Evolutionary conservation across 352 stramenopile species (phyloP).

Genomic region (Pythium scleroteichum): DNA sequence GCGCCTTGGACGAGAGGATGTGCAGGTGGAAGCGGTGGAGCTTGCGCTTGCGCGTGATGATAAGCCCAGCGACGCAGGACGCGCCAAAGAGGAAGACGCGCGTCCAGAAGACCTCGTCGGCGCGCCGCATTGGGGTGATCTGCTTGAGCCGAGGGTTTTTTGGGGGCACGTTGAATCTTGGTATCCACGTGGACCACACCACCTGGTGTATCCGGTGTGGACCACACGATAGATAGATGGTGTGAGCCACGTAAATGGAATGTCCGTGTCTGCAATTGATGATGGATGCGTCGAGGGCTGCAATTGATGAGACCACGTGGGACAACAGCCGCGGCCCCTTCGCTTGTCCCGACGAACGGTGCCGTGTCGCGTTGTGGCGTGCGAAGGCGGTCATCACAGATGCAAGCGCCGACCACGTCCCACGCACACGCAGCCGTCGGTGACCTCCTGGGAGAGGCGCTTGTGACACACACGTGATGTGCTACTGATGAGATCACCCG

Average conservation of each 20-base stretch:
- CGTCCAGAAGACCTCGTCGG: conserved; percentile 60
- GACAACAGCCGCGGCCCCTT: background rate
- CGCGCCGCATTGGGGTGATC: conserved; percentile 15
- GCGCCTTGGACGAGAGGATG: conserved; percentile 64
- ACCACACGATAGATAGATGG: background rate
- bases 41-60: conserved; percentile 69
- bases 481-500: too few species aligned
- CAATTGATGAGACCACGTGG: conserved; percentile 3
- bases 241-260: background rate
- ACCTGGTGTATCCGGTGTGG: background rate
- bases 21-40: conserved; percentile 69
- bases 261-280: background rate
- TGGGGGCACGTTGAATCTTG: background rate
- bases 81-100: conserved; percentile 72
- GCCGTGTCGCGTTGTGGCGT: conserved; percentile 3
- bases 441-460: too few species aligned
- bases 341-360: background rate
- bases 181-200: background rate
- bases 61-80: conserved; percentile 63
- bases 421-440: too few species aligned
- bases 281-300: background rate
- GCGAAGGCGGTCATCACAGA: background rate
- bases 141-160: background rate
- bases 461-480: too few species aligned
- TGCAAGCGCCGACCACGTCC: background rate